Evolutionary conservation across 441 rosid genomes (phyloP).

Genomic region (Sinapis alba): DNA sequence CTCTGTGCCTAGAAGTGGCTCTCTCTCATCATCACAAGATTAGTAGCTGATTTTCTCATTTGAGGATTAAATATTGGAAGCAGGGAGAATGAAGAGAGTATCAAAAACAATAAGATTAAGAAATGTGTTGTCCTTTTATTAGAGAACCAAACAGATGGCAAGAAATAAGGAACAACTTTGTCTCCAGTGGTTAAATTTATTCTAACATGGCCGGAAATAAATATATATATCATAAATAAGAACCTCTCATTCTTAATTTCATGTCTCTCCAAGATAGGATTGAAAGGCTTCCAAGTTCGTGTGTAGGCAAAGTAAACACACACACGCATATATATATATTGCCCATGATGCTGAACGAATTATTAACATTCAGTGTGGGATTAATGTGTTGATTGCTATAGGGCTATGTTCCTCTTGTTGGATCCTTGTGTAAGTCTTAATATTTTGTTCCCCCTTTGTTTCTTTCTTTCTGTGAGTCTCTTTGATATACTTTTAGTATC

Average conservation of each 20-base stretch:
- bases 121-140: constrained; percentile 48
- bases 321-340: too few species aligned
- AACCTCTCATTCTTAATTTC: constrained; percentile 49
- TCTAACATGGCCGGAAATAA: too few species aligned
- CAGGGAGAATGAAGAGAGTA: too few species aligned
- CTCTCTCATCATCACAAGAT: too few species aligned
- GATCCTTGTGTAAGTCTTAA: too few species aligned
- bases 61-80: too few species aligned
- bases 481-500: too few species aligned
- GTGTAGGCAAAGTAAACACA: constrained; percentile 57
- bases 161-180: constrained; percentile 65
- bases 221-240: background rate
- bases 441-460: too few species aligned
- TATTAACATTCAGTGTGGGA: background rate
- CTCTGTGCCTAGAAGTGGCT: too few species aligned
- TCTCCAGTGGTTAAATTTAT: constrained; percentile 63
- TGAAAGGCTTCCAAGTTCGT: constrained; percentile 73
- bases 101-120: too few species aligned
- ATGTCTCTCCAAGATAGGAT: constrained; percentile 78
- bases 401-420: background rate
- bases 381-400: background rate
- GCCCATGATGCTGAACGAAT: constrained; percentile 60
- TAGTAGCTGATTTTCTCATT: too few species aligned
- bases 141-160: constrained; percentile 74
- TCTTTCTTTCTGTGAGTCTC: too few species aligned